Conservation (phyloP, 2,329 filamentous ascomycete genomes). For the Fusarium austroafricanum region DNA sequence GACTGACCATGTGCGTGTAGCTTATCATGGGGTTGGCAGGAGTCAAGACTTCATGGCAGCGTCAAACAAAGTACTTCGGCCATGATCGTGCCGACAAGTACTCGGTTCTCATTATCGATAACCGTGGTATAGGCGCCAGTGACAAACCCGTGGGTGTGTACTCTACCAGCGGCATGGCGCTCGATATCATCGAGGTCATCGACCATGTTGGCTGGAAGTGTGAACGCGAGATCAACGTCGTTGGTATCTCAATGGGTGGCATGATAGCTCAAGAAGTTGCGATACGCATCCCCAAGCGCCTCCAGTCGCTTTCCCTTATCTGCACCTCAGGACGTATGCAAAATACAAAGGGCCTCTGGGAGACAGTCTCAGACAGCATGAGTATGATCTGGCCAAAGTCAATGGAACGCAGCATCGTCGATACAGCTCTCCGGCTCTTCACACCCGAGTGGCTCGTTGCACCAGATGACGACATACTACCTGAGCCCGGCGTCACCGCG, state of each 20-base stretch:
- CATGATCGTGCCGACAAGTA: slow-evolving; percentile 76
- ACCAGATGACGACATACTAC: slow-evolving; percentile 69
- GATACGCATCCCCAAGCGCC: slow-evolving; percentile 61
- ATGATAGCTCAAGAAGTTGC: slow-evolving; percentile 92
- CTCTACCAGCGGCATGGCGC: slow-evolving; percentile 86
- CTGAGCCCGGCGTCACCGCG: slow-evolving; percentile 57
- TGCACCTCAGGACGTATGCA: slow-evolving; percentile 71
- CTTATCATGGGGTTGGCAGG: slow-evolving; percentile 85
- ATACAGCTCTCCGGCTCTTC: slow-evolving; percentile 76
- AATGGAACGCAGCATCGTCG: slow-evolving; percentile 72
- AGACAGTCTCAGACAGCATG: slow-evolving; percentile 71
- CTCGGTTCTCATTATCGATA: slow-evolving; percentile 82
- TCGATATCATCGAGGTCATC: slow-evolving; percentile 76
- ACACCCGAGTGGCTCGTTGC: slow-evolving; percentile 68
- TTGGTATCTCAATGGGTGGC: slow-evolving; percentile 86
- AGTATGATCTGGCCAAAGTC: slow-evolving; percentile 75
- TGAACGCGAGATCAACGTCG: slow-evolving; percentile 68
- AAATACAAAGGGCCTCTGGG: slow-evolving; percentile 70
- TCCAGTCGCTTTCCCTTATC: slow-evolving; percentile 69
- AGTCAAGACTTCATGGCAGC: slow-evolving; percentile 77
- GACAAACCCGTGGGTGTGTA: slow-evolving; percentile 83
- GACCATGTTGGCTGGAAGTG: slow-evolving; percentile 76
- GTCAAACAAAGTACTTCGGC: slow-evolving; percentile 84
- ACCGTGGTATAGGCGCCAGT: slow-evolving; percentile 84
- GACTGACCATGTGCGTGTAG: slow-evolving; percentile 55